Evolutionary conservation across 192 early-diverging fungal genomes (phyloP), one percentile per base, ranked within the genome.

Genomic region (Endogone sp.): DNA sequence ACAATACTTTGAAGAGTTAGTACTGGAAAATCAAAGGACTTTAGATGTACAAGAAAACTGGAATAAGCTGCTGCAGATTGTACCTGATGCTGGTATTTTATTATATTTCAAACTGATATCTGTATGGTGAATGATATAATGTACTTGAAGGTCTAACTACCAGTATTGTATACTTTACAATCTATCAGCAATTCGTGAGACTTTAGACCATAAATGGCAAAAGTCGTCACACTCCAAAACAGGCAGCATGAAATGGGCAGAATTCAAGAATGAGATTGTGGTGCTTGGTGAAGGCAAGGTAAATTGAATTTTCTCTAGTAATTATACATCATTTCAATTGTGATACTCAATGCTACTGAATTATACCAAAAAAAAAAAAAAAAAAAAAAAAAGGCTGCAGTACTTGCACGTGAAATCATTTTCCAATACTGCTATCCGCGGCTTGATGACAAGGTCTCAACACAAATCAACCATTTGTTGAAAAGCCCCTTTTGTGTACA

Each of bases 401-500:
- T 61, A 2, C 10, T 85, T 29, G 79, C 78, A 64, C 76, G 86
- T 26, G 95, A 96, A 59, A 91, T 95, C 66, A 83, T 92, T 65
- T 89, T 99, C 67, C 95, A 95, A 77, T 94, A 91, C 68, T 85
- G 85, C 2, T 99, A 99, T 62, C 97, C 97, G 24, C 88, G 97
- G 29, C 84, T 99, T 37, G 95, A 99, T 78, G 88, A 90, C 29
- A 94, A 97, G 62, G 97, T 99, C 25, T 89, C 93, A 2, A 92
- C 87, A 20, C 88, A 91, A 31, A 85, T 96, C 9, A 93, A 91
- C 75, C 97, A 99, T 83, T 93, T 99, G 84, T 85, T 99, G 27
- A 99, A 99, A 75, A 89, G 90, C 71, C 97, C 97, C 6, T 98
- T 99, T 75, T 99, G 95, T 79, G 90, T 97, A 24, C 97, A 99